A percentile compares a stretch with the other conserved stretches of the same genome.
Conservation (phyloP, 306 rosid genomes). For the Castanea crenata region DNA sequence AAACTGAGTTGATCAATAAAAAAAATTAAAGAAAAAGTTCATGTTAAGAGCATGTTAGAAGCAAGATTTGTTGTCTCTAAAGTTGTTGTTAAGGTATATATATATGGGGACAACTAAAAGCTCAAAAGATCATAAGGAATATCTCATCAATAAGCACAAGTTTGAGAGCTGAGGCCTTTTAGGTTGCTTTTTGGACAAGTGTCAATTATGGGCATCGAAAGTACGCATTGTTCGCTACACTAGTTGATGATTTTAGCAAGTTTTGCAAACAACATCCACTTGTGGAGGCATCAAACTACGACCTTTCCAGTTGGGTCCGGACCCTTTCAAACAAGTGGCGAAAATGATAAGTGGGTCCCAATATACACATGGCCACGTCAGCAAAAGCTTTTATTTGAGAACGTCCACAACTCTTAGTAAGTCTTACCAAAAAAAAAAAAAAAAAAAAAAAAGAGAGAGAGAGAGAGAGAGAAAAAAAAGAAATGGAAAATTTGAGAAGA, state of each 20-base stretch:
- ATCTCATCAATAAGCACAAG: neutral
- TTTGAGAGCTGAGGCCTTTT: neutral
- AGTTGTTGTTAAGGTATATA: neutral
- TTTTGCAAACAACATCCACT: neutral
- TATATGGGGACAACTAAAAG: neutral
- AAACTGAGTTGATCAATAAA: too few relatives aligned
- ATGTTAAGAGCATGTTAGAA: neutral
- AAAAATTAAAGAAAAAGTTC: neutral
- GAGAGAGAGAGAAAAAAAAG: neutral
- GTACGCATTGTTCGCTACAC: neutral
- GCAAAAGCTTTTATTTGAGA: neutral
- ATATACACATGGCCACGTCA: slow-evolving; percentile 43
- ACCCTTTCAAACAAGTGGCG: slow-evolving; percentile 17
- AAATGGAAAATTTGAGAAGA: too few relatives aligned
- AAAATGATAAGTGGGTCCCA: slow-evolving; percentile 13
- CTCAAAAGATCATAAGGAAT: neutral
- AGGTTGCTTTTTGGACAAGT: neutral
- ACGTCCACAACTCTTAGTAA: neutral
- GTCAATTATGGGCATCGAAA: neutral
- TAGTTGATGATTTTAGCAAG: neutral
- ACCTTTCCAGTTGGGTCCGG: slow-evolving; percentile 36
- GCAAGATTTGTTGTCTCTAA: neutral
- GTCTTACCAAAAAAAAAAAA: neutral
- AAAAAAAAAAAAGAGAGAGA: neutral
- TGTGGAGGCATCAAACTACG: slow-evolving; percentile 5